A percentile compares a stretch with the other conserved stretches of the same genome.
phyloP scores from a whole-genome alignment of 805 yeast genomes.

The Candida dendrica region DNA sequence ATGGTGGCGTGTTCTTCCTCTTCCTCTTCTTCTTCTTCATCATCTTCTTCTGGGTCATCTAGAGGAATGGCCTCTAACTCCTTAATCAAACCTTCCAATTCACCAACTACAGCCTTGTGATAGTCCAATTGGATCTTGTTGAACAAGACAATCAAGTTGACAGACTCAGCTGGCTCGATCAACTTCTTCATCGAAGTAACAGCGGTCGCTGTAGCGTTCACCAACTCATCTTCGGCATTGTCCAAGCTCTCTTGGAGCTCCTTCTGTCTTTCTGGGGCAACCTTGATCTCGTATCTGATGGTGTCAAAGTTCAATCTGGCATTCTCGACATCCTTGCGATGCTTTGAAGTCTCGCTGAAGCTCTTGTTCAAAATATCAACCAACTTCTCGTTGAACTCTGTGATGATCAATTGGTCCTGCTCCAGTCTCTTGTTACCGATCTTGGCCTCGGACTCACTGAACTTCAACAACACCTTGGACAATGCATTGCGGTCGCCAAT shows the following conservation, averaged over 20 bases:
- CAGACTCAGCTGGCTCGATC: conserved; percentile 58
- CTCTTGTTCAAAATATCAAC: conserved; percentile 45
- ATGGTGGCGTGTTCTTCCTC: conserved; percentile 4
- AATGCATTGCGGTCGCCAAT: conserved; percentile 21
- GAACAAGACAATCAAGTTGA: conserved; percentile 58
- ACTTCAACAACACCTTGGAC: conserved; percentile 28
- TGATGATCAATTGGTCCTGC: conserved; percentile 58
- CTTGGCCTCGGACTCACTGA: conserved; percentile 49
- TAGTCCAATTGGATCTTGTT: conserved; percentile 64
- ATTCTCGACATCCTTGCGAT: conserved; percentile 62
- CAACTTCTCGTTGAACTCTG: conserved; percentile 52
- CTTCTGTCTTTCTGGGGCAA: conserved; percentile 16
- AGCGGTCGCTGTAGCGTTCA: conserved; percentile 69
- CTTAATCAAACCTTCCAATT: conserved; percentile 38
- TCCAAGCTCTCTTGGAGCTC: conserved; percentile 27
- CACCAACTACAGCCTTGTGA: conserved; percentile 43
- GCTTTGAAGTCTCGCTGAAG: conserved; percentile 51
- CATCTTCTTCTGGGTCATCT: conserved; percentile 8
- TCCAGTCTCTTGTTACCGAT: conserved; percentile 63
- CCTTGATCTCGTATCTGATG: conserved; percentile 49
- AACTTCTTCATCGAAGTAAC: conserved; percentile 73
- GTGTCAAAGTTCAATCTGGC: conserved; percentile 68
- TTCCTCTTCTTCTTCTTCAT: conserved; percentile 22
- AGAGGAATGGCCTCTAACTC: conserved; percentile 31
- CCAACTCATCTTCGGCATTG: conserved; percentile 70